These are phyloP conservation scores for Pachysandra terminalis DNA, from an alignment of 164 flowering plant genomes.

Conservation along the genomic window DNA sequence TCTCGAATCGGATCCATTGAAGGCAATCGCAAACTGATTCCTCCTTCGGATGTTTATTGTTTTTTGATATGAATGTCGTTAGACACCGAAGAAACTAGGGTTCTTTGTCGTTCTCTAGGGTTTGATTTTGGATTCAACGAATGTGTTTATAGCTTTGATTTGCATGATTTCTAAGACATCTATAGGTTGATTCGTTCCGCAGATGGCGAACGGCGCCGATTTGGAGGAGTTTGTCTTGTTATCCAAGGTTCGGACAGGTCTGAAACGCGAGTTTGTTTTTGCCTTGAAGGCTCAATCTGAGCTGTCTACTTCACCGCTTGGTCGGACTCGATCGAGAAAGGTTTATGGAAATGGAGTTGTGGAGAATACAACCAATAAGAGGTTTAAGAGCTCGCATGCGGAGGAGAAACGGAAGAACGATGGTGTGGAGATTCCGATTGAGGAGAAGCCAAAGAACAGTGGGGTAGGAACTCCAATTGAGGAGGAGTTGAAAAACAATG, in stretches of 20 bases:
- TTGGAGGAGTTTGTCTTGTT: conserved; percentile 33
- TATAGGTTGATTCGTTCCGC: conserved; percentile 5
- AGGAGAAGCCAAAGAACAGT: background rate
- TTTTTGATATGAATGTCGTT: too few relatives aligned
- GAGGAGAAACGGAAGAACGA: conserved; percentile 1
- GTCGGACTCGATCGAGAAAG: conserved; percentile 45
- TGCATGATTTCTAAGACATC: conserved; percentile 1
- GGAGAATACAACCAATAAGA: conserved; percentile 19
- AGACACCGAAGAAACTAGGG: background rate
- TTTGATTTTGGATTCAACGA: background rate
- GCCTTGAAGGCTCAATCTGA: conserved; percentile 49
- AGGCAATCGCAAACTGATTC: background rate
- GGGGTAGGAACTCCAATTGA: background rate
- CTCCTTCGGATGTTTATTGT: too few relatives aligned
- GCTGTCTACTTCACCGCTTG: conserved; percentile 36
- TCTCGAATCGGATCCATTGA: background rate
- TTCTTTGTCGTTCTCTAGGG: background rate
- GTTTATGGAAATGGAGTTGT: conserved; percentile 6
- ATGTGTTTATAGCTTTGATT: background rate
- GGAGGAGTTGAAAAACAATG: conserved; percentile 17
- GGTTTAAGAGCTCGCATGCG: conserved; percentile 14
- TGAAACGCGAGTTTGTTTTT: conserved; percentile 61
- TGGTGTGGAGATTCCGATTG: background rate
- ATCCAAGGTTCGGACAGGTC: conserved; percentile 42
- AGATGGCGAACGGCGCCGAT: conserved; percentile 53